Evolutionary conservation across 371 early-diverging fungal species (phyloP).

Genomic region (Zancudomyces culisetae): DNA sequence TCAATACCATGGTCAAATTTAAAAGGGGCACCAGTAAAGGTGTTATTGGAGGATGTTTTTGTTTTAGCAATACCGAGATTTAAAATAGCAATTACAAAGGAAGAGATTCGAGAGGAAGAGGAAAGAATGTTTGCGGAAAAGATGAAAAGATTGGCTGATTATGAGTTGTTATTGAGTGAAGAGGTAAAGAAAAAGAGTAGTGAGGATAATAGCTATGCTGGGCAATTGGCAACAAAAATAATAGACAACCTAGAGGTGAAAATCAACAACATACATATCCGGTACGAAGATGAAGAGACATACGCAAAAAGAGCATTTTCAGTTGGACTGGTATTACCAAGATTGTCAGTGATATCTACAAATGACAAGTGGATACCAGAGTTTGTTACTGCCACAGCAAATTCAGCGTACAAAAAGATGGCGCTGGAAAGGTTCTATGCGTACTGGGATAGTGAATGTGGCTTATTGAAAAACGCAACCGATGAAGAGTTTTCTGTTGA

Average conservation of each 20-base stretch:
- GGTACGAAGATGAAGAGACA: conserved; percentile 77
- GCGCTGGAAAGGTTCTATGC: conserved; percentile 60
- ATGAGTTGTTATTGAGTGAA: conserved; percentile 33
- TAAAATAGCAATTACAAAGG: conserved; percentile 35
- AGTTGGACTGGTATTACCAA: conserved; percentile 73
- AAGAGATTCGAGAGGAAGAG: conserved; percentile 67
- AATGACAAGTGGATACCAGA: conserved; percentile 73
- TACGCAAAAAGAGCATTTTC: conserved; percentile 64
- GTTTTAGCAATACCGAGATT: conserved; percentile 69
- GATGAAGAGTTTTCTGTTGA: conserved; percentile 9
- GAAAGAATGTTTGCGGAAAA: conserved; percentile 61
- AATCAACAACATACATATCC: conserved; percentile 84
- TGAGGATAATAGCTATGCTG: conserved; percentile 58
- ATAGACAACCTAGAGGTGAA: conserved; percentile 90
- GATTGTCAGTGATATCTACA: conserved; percentile 82
- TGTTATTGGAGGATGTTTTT: conserved; percentile 73
- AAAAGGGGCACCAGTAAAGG: conserved; percentile 76
- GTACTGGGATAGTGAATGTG: conserved; percentile 76
- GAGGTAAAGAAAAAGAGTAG: conserved; percentile 20
- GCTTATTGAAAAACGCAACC: conserved; percentile 28
- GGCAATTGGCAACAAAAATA: conserved; percentile 74
- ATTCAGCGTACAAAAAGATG: conserved; percentile 68
- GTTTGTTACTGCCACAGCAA: conserved; percentile 55
- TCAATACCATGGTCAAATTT: conserved; percentile 94
- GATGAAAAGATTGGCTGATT: conserved; percentile 60